Base-by-base conservation (phyloP, 1,284 basidiomycete genomes). In the Trametes pubescens region DNA sequence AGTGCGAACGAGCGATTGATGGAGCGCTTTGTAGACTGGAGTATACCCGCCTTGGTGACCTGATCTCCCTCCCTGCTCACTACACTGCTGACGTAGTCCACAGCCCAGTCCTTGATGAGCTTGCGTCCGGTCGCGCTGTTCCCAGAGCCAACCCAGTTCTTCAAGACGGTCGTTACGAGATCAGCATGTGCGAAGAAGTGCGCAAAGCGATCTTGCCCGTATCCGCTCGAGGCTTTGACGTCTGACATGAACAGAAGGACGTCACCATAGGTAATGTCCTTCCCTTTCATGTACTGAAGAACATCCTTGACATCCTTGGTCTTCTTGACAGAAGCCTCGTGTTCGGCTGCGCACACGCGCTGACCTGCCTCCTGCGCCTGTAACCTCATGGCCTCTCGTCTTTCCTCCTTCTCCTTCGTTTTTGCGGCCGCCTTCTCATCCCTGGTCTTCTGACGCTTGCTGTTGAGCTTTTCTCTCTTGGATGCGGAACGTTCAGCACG, bases 41-140 rank as follows among this genome's bases (percentile, higher is more conserved):
- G 40, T 7, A 43, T n/a, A 43, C 14, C 8, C 8, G 40, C 7
- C 7, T 16, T 7, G 7, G 60, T 53, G 18, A 62, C 52, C 2
- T 11, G 22, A 16, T 47, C 29, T 1, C 29, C 53, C 35, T 54
- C 62, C 24, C 16, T n/a, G 49, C 18, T n/a, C 24, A 53, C 22
- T 7, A 38, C 16, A 22, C 10, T n/a, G 6, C 21, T 51, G 32
- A 61, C 48, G 26, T 38, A 29, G 5, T 29, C n/a, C 8, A 43
- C 13, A 34, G 57, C 57, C 62, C 62, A 64, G 16, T 59, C 43
- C n/a, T n/a, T 26, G 0, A 64, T 53, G 0, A 47, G 13, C 2
- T 49, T 32, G 11, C 57, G 57, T 1, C 61, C 61, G 2, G 61
- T 59, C 35, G 16, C 14, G 56, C 61, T 63, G 56, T 63, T 63